Conservation (phyloP, 345 rosid genomes). For the Arabis alpina region DNA sequence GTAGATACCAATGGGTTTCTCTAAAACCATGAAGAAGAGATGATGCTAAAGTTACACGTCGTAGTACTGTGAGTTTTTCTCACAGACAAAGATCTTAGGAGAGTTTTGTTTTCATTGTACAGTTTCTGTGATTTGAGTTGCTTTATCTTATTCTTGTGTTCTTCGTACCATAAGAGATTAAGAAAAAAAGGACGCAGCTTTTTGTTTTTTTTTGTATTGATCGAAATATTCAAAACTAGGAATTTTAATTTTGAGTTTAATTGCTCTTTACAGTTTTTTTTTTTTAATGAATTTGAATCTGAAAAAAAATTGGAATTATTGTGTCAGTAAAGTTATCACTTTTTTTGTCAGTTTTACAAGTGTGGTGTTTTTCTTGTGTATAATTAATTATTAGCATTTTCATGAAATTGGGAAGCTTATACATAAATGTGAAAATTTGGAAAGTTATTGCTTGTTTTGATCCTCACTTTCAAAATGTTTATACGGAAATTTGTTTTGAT, state of each 20-base stretch:
- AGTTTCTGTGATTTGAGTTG: constrained; percentile 20
- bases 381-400: constrained; percentile 16
- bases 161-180: background rate
- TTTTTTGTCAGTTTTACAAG: background rate
- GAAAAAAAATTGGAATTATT: constrained; percentile 12
- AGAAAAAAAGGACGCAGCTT: background rate
- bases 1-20: constrained; percentile 69
- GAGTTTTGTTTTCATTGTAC: constrained; percentile 16
- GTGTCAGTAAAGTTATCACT: constrained; percentile 15
- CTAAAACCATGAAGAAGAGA: constrained; percentile 45
- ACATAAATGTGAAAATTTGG: background rate
- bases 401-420: constrained; percentile 9
- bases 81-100: constrained; percentile 23
- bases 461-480: too few relatives aligned
- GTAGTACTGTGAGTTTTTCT: constrained; percentile 32
- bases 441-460: constrained; percentile 19
- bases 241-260: background rate
- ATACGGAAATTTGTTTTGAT: too few relatives aligned
- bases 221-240: background rate
- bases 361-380: constrained; percentile 1
- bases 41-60: constrained; percentile 36
- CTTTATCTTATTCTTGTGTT: background rate
- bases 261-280: background rate
- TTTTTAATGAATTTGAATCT: background rate
- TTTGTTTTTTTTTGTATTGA: background rate